A percentile compares a stretch with the other conserved stretches of the same genome.
These are phyloP conservation scores for Termitomyces heimii DNA, from an alignment of 768 basidiomycete species.

Conservation along the genomic window DNA sequence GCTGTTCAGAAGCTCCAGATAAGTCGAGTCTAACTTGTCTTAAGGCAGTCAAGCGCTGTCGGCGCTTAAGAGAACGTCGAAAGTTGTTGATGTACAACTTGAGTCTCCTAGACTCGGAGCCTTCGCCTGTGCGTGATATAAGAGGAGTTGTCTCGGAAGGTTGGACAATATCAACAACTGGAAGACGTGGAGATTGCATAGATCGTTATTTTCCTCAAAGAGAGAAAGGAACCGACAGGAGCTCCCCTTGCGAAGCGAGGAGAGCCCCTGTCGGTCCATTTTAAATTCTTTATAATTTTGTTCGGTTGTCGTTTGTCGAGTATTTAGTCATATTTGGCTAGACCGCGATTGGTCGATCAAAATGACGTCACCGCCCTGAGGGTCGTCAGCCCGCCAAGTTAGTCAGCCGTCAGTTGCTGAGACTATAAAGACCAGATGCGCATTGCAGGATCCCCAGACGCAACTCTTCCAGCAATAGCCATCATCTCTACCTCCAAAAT, in stretches of 20 bases:
- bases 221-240: not conserved
- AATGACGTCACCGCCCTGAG: not conserved
- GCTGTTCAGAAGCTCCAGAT: not conserved
- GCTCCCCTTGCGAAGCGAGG: not conserved
- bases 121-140: not conserved
- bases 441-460: not conserved
- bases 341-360: not conserved
- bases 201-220: not conserved
- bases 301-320: not conserved
- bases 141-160: constrained; percentile 12
- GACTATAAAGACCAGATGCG: not conserved
- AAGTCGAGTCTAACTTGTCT: not conserved
- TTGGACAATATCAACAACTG: not conserved
- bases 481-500: not conserved
- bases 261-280: not conserved
- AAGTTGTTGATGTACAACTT: constrained; percentile 6
- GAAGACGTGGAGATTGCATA: not conserved
- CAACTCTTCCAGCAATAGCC: not conserved
- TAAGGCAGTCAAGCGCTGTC: not conserved
- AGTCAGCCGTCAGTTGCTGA: too few species aligned
- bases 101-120: not conserved
- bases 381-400: not conserved
- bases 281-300: not conserved
- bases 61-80: constrained; percentile 6
- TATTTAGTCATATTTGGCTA: not conserved